Percentiles rank a stretch among this genome's conserved stretches.
phyloP scores from a whole-genome alignment of 805 yeast genomes.

The Teunomyces lycoperdinae region DNA sequence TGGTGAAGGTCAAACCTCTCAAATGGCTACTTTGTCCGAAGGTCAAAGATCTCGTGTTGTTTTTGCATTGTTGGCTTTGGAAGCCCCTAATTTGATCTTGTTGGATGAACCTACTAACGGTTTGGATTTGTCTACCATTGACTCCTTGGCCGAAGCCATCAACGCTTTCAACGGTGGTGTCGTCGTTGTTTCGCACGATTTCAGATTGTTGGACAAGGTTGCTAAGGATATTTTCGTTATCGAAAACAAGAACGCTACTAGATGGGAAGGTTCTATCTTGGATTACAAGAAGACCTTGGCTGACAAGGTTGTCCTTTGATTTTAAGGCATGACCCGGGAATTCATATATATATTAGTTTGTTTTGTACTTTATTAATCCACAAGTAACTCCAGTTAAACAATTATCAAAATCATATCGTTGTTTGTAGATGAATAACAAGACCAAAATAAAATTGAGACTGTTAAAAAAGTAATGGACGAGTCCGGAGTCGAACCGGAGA shows the following conservation, averaged over 20 bases:
- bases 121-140: conserved; percentile 96
- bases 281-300: conserved; percentile 95
- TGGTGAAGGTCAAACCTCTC: conserved; percentile 98
- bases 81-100: conserved; percentile 89
- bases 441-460: not conserved
- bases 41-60: conserved; percentile 99
- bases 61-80: conserved; percentile 92
- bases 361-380: not conserved
- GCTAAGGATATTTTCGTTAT: conserved; percentile 97
- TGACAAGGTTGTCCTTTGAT: conserved; percentile 69
- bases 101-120: conserved; percentile 99
- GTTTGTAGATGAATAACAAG: too few relatives aligned
- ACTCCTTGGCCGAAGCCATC: conserved; percentile 95
- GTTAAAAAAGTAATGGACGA: conserved; percentile 51
- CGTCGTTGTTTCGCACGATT: conserved; percentile 97
- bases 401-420: not conserved
- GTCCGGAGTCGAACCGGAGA: conserved; percentile 77
- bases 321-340: not conserved
- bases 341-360: conserved; percentile 1
- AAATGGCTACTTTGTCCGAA: conserved; percentile 97
- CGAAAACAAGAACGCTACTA: conserved; percentile 91
- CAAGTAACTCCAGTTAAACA: not conserved
- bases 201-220: conserved; percentile 94
- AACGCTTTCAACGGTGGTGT: conserved; percentile 96
- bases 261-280: conserved; percentile 92